Conservation (phyloP, 306 rosid species). For the Fragaria vesca region DNA sequence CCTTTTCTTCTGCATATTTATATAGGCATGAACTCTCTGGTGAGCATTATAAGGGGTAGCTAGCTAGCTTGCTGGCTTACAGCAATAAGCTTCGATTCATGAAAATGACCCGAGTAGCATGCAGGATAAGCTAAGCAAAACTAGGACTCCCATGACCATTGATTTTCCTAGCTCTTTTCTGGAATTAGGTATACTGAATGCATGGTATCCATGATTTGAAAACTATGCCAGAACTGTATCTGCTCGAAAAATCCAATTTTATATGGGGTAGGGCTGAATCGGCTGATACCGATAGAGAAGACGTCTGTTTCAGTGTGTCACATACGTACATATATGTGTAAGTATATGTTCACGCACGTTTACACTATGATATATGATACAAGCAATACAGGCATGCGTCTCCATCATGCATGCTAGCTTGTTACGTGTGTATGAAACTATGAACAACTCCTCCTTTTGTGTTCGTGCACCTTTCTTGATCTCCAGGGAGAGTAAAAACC, state of each 20-base stretch:
- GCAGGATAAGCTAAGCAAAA: background rate
- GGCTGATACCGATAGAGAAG: background rate
- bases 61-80: background rate
- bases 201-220: conserved; percentile 5
- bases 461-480: background rate
- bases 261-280: background rate
- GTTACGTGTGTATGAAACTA: background rate
- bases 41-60: background rate
- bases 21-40: background rate
- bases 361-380: background rate
- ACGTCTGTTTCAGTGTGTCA: background rate
- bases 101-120: background rate
- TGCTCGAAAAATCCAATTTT: background rate
- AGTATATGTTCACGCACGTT: background rate
- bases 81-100: background rate
- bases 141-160: conserved; percentile 1
- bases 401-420: background rate
- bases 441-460: background rate
- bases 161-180: background rate
- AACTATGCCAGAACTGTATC: background rate
- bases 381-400: background rate
- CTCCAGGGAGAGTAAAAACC: background rate
- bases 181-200: conserved; percentile 7
- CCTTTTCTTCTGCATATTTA: background rate
- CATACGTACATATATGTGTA: background rate